Percentiles rank a stretch among this genome's conserved stretches.
Evolutionary conservation across 2,329 filamentous ascomycete species (phyloP).

Genomic region (Cercospora nicotianae): DNA sequence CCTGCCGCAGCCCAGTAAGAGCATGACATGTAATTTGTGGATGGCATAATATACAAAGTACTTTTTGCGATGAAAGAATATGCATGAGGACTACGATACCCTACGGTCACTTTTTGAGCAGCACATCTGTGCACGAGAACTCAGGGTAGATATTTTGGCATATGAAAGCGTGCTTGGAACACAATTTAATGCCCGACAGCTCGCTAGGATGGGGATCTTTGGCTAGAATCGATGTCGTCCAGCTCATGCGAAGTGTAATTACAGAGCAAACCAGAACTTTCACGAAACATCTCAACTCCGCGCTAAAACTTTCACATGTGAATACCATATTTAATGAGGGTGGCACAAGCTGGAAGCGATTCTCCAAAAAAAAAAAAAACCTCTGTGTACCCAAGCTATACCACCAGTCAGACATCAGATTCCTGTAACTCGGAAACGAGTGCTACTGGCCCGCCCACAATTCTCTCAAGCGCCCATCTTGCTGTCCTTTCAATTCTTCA

Average conservation of each 20-base stretch:
- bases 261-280: slow-evolving; percentile 1
- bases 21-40: not conserved
- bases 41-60: not conserved
- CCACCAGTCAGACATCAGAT: too few species aligned
- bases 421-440: too few species aligned
- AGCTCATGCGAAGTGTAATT: not conserved
- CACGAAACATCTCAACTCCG: slow-evolving; percentile 15
- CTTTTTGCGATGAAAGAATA: slow-evolving; percentile 1
- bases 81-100: slow-evolving; percentile 2
- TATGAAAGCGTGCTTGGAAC: not conserved
- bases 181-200: not conserved
- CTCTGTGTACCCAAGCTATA: too few species aligned
- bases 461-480: too few species aligned
- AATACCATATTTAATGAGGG: too few species aligned
- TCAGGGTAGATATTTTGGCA: not conserved
- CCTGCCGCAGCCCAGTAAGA: slow-evolving; percentile 5
- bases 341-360: too few species aligned
- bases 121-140: not conserved
- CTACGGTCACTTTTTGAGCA: slow-evolving; percentile 2
- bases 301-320: slow-evolving; percentile 6
- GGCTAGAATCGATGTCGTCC: not conserved
- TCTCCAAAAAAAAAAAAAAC: too few species aligned
- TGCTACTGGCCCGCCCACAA: too few species aligned
- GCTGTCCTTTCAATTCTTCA: too few species aligned
- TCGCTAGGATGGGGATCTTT: not conserved